Base-by-base conservation (phyloP, 1,284 basidiomycete species). In the Ustilago xerochloae region DNA sequence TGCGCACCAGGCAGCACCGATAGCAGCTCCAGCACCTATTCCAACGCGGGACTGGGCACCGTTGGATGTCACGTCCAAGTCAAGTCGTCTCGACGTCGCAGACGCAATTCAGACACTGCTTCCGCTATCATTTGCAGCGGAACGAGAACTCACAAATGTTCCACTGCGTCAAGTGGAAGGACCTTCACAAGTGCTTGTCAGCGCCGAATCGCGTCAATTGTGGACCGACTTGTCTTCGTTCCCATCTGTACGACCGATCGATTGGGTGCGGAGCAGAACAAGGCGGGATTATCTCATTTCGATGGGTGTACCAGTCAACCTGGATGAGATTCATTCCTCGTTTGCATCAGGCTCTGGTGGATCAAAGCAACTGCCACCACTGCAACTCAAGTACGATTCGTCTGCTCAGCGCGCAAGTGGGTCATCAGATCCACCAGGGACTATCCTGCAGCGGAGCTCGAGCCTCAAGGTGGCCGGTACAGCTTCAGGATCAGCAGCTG, bases 241-340 rank as follows among this genome's bases (percentile, higher is more conserved):
- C 16, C 78, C 80, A 1, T 53, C 70, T 1, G 63, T 76, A 29
- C 51, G 53, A 43, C 81, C 81, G 5, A 67, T 82, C 18, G 74
- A 81, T 45, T 83, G 80, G 80, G 75, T 73, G 49, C 70, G 81
- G 1, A 81, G 79, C 47, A 63, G 56, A 9, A 82, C 81, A 12
- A 67, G 81, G 12, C 74, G 81, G 5, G 74, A 78, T 35, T 74
- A 76, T 20, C 75, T 82, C 50, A 83, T 83, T 12, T 69, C 81
- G 28, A 73, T 83, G 55, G 81, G 81, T 18, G 74, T 83, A 15
- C 81, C 81, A 0, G 77, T 83, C 53, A 82, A 83, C 46, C 66
- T 83, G 10, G 81, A 83, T 50, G 81, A 83, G 59, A 69, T 83
- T 41, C 72, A 72, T 28, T 74, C 70, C 4, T 61, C 63, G 4